Base-by-base conservation (phyloP, 306 rosid species). In the Rubus parviflorus region DNA sequence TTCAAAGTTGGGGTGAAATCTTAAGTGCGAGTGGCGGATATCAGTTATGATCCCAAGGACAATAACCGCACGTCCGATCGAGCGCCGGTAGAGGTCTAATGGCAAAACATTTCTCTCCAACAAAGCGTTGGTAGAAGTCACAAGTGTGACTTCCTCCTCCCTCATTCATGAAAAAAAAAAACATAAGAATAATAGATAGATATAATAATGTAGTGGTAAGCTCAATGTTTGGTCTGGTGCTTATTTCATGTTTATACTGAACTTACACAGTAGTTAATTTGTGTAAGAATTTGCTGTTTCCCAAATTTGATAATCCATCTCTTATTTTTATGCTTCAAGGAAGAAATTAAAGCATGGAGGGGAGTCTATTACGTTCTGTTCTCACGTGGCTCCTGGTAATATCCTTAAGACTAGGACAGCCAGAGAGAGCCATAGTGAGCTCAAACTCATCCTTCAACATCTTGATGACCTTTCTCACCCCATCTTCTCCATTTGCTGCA, bases 371-470 rank as follows among this genome's bases (percentile, higher is more conserved):
- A 42, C 2, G 37, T 14, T 66, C 72, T 42, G 90, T 86, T 75
- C 70, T 86, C 47, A 90, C 88, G 69, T 79, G 95, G 68, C 69
- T 70, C 71, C 92, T 84, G 6, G 89, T 79, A 56, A 88, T 86
- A 35, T 85, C 86, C 56, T 81, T 75, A 6, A 90, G 51, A 57
- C 41, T 64, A 23, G 84, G 81, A 75, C 90, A 85, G 45, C 95
- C 92, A 35, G 90, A 80, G 25, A 86, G 84, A 43, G 89, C 82
- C 89, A 86, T 86, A 6, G 88, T 81, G 49, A 86, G 87, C 81
- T 85, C 90, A 15, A 88, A 78, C 75, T 86, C 89, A 60, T 85
- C 83, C 87, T 85, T 88, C 42, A 88, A 82, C 87, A 83, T 88
- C 69, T 88, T 83, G 41, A 88, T 47, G 30, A 86, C 88, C 46